A percentile compares a stretch with the other conserved stretches of the same genome.
These are phyloP conservation scores for Leishmania amazonensis DNA, from an alignment of 208 protist genomes.

Conservation along the genomic window DNA sequence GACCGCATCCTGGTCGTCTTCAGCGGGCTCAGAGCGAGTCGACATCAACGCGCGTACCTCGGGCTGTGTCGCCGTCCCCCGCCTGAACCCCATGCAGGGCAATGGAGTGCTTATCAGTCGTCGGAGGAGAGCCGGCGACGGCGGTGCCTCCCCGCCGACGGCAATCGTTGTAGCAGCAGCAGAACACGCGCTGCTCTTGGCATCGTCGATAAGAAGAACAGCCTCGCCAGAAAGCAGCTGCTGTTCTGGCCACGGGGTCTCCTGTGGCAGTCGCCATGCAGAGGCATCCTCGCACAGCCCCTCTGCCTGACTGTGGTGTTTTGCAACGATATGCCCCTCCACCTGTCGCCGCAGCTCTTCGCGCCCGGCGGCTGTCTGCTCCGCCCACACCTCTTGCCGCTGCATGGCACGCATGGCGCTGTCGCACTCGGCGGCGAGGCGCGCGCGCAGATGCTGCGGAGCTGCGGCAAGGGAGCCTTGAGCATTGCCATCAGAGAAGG, in stretches of 20 bases:
- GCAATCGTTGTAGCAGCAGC: background rate
- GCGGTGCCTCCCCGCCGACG: background rate
- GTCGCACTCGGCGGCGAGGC: background rate
- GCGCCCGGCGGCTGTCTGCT: background rate
- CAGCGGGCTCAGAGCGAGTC: background rate
- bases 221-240: background rate
- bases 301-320: background rate
- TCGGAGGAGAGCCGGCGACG: background rate
- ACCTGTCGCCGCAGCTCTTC: constrained; percentile 1
- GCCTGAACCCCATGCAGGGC: background rate
- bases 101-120: background rate
- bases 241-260: background rate
- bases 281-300: background rate
- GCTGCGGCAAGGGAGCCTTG: background rate
- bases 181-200: background rate
- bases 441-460: background rate
- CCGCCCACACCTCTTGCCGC: constrained; percentile 7
- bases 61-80: background rate
- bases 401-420: constrained; percentile 2
- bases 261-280: background rate
- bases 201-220: background rate
- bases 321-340: background rate
- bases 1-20: background rate
- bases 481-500: background rate
- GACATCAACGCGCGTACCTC: background rate